These are phyloP conservation scores for Microascus cirrosus DNA, from an alignment of 2,329 filamentous ascomycete species.

Conservation along the genomic window DNA sequence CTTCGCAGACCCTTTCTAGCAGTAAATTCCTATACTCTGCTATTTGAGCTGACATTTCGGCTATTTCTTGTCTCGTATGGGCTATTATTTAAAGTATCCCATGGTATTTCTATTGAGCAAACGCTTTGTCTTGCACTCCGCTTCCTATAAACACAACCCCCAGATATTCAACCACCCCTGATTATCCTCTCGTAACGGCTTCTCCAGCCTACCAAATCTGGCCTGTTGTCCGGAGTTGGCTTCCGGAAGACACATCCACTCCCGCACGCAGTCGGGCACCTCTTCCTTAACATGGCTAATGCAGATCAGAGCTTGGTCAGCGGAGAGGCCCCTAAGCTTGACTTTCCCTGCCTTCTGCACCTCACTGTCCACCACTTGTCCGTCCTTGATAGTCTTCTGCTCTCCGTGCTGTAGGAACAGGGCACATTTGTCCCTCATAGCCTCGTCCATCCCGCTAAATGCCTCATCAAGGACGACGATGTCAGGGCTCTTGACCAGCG, in stretches of 20 bases:
- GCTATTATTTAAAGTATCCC: not conserved
- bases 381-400: slow-evolving; percentile 24
- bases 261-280: slow-evolving; percentile 69
- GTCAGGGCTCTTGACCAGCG: slow-evolving; percentile 69
- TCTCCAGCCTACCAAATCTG: slow-evolving; percentile 52
- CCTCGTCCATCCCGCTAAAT: slow-evolving; percentile 75
- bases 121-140: not conserved
- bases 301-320: slow-evolving; percentile 74
- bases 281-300: slow-evolving; percentile 89
- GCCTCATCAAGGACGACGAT: slow-evolving; percentile 81
- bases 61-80: not conserved
- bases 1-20: no score
- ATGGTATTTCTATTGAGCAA: not conserved
- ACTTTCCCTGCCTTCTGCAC: slow-evolving; percentile 30
- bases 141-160: slow-evolving; percentile 28
- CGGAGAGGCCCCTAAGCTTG: slow-evolving; percentile 49
- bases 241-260: slow-evolving; percentile 81
- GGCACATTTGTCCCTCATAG: slow-evolving; percentile 76
- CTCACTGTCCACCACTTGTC: slow-evolving; percentile 33
- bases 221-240: slow-evolving; percentile 50
- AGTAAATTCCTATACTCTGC: no score
- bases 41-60: no score
- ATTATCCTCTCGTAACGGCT: slow-evolving; percentile 46
- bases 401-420: slow-evolving; percentile 64
- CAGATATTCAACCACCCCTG: slow-evolving; percentile 56